Evolutionary conservation across 2,329 filamentous ascomycete species (phyloP).

Genomic region (Metarhizium rileyi): DNA sequence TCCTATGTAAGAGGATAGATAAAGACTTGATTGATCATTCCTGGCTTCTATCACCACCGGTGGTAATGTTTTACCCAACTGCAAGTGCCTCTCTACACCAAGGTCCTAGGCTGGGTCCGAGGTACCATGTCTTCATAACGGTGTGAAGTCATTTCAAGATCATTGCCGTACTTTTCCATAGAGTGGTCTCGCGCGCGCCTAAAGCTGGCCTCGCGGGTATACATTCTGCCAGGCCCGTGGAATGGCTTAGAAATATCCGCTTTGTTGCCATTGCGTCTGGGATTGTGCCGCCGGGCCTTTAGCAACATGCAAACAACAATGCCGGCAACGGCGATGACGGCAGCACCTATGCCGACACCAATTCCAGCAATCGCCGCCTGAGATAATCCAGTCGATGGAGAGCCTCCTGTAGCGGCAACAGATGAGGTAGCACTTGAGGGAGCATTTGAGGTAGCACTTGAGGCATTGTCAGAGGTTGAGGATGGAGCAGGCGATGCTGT

Average conservation of each 20-base stretch:
- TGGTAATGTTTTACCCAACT: not conserved
- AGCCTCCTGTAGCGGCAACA: constrained; percentile 2
- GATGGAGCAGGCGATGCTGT: constrained; percentile 5
- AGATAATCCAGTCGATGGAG: constrained; percentile 23
- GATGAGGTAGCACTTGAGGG: constrained; percentile 6
- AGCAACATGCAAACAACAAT: constrained; percentile 31
- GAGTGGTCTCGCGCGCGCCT: constrained; percentile 13
- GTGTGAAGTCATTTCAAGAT: constrained; percentile 41
- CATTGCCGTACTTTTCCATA: constrained; percentile 29
- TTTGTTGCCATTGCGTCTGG: constrained; percentile 9
- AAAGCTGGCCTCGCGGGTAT: constrained; percentile 22
- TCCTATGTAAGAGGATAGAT: not conserved
- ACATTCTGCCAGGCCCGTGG: constrained; percentile 32
- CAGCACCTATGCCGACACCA: constrained; percentile 35
- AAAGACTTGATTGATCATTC: not conserved
- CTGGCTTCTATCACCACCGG: not conserved
- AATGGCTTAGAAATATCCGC: constrained; percentile 43
- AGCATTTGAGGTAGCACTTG: constrained; percentile 9
- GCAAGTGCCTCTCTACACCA: constrained; percentile 23
- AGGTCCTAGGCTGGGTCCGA: constrained; percentile 36
- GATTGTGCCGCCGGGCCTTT: constrained; percentile 15
- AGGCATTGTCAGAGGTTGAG: constrained; percentile 1
- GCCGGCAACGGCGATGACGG: constrained; percentile 28
- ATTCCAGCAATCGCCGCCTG: constrained; percentile 39
- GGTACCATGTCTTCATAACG: constrained; percentile 51